A percentile compares a stretch with the other conserved stretches of the same genome.
Conservation (phyloP, 2,329 filamentous ascomycete species). For the Ascocoryne sarcoides region DNA sequence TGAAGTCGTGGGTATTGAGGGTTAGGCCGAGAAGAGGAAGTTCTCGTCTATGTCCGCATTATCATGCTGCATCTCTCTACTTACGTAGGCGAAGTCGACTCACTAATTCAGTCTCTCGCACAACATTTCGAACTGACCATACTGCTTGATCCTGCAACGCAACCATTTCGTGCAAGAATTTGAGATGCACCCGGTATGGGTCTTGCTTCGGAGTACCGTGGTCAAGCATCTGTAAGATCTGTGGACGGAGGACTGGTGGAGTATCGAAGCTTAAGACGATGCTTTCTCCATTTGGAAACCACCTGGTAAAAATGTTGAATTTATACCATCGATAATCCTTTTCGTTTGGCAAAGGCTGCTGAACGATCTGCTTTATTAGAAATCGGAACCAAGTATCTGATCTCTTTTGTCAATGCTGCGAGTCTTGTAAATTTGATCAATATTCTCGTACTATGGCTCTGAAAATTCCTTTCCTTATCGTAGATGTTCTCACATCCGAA, state of each 20-base stretch:
- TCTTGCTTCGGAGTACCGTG: too few relatives aligned
- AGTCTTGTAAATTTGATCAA: not conserved
- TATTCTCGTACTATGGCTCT: conserved; percentile 2
- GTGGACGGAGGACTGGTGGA: too few relatives aligned
- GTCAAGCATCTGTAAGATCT: too few relatives aligned
- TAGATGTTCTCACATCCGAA: conserved; percentile 6
- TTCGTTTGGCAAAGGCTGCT: not conserved
- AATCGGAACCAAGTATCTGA: conserved; percentile 6
- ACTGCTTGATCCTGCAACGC: conserved; percentile 30
- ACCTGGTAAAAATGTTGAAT: conserved; percentile 8
- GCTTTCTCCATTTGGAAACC: too few relatives aligned
- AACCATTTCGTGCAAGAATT: conserved; percentile 27
- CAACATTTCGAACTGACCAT: conserved; percentile 32
- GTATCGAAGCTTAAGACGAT: too few relatives aligned
- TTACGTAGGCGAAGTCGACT: too few relatives aligned
- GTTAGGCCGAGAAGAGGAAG: conserved; percentile 13
- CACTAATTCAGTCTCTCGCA: conserved; percentile 30
- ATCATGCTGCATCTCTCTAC: too few relatives aligned
- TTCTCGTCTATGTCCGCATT: not conserved
- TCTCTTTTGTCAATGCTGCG: not conserved
- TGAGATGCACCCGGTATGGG: conserved; percentile 33
- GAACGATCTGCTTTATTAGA: conserved; percentile 1
- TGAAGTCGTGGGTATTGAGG: conserved; percentile 33
- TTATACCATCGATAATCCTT: conserved; percentile 11
- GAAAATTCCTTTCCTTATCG: conserved; percentile 1